Evolutionary conservation across 805 yeast genomes (phyloP), one percentile per base, ranked within the genome.

Genomic region (Cyberlindnera lachancei): DNA sequence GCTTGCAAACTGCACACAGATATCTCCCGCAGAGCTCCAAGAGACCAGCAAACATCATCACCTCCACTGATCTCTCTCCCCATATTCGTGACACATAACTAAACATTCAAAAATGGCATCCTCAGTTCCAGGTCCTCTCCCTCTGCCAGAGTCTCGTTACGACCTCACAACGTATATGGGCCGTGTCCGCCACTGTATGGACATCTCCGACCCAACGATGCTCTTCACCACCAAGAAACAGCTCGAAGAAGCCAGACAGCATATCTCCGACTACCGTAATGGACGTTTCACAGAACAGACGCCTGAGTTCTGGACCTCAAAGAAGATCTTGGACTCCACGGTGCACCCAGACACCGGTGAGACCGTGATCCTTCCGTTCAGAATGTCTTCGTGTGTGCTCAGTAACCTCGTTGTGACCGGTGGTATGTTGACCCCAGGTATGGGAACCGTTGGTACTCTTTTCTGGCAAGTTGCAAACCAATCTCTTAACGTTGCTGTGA

Each of bases 381-480:
- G 99, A 60, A 92, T 92, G 99, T 86, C 96, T 16, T 80, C 90
- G 20, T 86, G 92, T 63, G 99, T 92, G 13, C 64, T 92, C 33
- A 85, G 95, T 9, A 92, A 92, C 57, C 62, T 92, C 58, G 90
- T 90, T 15, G 97, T 92, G 30, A 90, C 97, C 6, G 90, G 82
- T 4, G 99, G 99, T 44, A 92, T 92, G 99, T 70, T 92, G 44
- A 90, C 96, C 2, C 99, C 99, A 7, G 82, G 83, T 35, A 58
- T 92, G 52, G 94, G 95, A 8, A 76, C 87, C 8, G 75, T 71
- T 0, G 99, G 98, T 23, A 90, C 97, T 0, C 55, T 87, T 15
- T 90, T 92, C 60, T 92, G 98, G 99, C 99, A 92, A 62, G 75
- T 92, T 55, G 94, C 96, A 15, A 92, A 92, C 61, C 99, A 92